phyloP scores from a whole-genome alignment of 371 early-diverging fungal species.

The Actinomucor elegans region DNA sequence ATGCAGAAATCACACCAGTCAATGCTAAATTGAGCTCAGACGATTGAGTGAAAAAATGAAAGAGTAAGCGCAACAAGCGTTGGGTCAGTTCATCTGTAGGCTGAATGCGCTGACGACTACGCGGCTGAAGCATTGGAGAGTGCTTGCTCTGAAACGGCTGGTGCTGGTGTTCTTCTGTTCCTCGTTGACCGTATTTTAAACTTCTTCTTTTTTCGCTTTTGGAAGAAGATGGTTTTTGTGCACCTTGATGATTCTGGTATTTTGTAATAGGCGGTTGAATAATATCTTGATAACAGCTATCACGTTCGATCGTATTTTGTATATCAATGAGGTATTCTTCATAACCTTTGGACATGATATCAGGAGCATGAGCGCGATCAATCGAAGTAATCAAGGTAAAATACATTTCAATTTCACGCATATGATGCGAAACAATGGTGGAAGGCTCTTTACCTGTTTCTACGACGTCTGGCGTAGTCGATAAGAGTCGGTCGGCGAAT shows the following conservation, averaged over 20 bases:
- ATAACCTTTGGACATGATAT: conserved; percentile 63
- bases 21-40: conserved; percentile 88
- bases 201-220: conserved; percentile 54
- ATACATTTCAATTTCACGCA: conserved; percentile 67
- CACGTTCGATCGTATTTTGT: conserved; percentile 61
- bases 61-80: conserved; percentile 60
- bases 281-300: conserved; percentile 56
- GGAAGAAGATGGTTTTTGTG: conserved; percentile 33
- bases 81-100: conserved; percentile 68
- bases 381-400: conserved; percentile 67
- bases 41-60: conserved; percentile 85
- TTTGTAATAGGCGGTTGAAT: conserved; percentile 24
- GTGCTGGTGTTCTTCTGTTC: neutral
- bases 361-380: conserved; percentile 53
- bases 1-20: conserved; percentile 83
- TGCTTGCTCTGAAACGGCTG: neutral
- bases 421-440: conserved; percentile 63
- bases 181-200: conserved; percentile 60
- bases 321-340: conserved; percentile 81
- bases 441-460: conserved; percentile 11
- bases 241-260: neutral
- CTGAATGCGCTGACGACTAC: conserved; percentile 47
- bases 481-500: conserved; percentile 69
- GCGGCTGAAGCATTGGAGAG: neutral
- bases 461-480: conserved; percentile 56